Percentiles rank a stretch among this genome's conserved stretches.
Evolutionary conservation across 805 yeast genomes (phyloP).

Genomic region (Kluyveromyces lactis): DNA sequence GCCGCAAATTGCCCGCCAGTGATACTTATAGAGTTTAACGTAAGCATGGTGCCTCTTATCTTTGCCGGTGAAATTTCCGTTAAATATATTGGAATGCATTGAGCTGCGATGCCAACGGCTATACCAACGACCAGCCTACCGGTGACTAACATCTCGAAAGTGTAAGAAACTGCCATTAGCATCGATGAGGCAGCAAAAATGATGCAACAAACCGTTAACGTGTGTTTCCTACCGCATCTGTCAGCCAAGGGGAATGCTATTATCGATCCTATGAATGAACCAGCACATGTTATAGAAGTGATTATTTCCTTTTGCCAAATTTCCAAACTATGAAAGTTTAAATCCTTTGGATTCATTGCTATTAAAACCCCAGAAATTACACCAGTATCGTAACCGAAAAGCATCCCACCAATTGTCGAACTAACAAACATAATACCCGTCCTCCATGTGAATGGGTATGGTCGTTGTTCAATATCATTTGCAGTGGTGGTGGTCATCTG

Average conservation of each 20-base stretch:
- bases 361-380: slow-evolving; percentile 53
- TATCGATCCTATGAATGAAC: slow-evolving; percentile 47
- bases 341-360: slow-evolving; percentile 34
- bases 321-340: slow-evolving; percentile 28
- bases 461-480: slow-evolving; percentile 25
- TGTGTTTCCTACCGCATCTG: slow-evolving; percentile 35
- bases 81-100: slow-evolving; percentile 52
- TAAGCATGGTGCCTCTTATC: slow-evolving; percentile 32
- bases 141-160: slow-evolving; percentile 34
- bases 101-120: slow-evolving; percentile 67
- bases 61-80: slow-evolving; percentile 42
- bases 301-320: slow-evolving; percentile 33
- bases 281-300: slow-evolving; percentile 42
- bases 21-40: slow-evolving; percentile 36
- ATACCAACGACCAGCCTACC: slow-evolving; percentile 64
- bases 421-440: slow-evolving; percentile 15
- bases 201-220: slow-evolving; percentile 36
- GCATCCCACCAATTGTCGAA: slow-evolving; percentile 51
- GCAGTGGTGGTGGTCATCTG: slow-evolving; percentile 22
- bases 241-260: slow-evolving; percentile 45
- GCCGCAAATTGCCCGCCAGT: slow-evolving; percentile 46
- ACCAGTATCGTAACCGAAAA: slow-evolving; percentile 61
- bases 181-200: slow-evolving; percentile 41
- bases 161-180: slow-evolving; percentile 36
- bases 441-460: slow-evolving; percentile 16